Evolutionary conservation across 805 yeast genomes (phyloP).

Genomic region (Diddensiella caesifluorescens): DNA sequence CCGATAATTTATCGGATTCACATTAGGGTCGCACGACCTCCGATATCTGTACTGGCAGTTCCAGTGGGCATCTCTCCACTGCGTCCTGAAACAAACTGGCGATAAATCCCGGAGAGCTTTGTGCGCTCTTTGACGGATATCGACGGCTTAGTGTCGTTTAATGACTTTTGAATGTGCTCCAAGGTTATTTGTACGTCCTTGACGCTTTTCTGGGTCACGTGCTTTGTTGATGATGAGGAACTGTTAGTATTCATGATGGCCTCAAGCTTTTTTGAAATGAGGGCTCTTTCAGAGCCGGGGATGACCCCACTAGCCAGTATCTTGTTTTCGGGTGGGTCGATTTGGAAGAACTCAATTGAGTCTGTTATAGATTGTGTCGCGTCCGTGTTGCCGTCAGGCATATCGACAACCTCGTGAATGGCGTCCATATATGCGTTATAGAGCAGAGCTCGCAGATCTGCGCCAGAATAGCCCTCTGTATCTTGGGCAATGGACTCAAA

Average conservation of each 20-base stretch:
- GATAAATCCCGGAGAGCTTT: conserved; percentile 60
- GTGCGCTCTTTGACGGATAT: conserved; percentile 66
- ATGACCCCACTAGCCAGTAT: conserved; percentile 1
- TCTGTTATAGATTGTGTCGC: not conserved
- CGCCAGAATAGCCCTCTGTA: conserved; percentile 84
- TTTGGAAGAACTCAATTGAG: conserved; percentile 40
- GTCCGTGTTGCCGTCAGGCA: conserved; percentile 1
- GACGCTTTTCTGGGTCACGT: no score
- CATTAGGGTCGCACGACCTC: conserved; percentile 81
- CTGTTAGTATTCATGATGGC: conserved; percentile 11
- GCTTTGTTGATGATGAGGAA: not conserved
- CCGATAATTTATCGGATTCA: conserved; percentile 30
- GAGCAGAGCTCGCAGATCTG: conserved; percentile 87
- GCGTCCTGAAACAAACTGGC: conserved; percentile 66
- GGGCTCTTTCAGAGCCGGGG: conserved; percentile 15
- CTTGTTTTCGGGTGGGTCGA: conserved; percentile 25
- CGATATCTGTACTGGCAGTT: conserved; percentile 68
- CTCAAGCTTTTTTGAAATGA: conserved; percentile 19
- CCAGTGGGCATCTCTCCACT: conserved; percentile 90
- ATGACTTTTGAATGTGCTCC: conserved; percentile 55
- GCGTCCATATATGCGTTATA: conserved; percentile 89
- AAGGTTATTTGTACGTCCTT: conserved; percentile 43
- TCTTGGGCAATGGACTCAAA: conserved; percentile 48
- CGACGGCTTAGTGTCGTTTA: conserved; percentile 80
- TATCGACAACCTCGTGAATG: conserved; percentile 49